Evolutionary conservation across 225 moss, liverwort and hornwort genomes (phyloP).

Genomic region (Thuidium tamariscinum): DNA sequence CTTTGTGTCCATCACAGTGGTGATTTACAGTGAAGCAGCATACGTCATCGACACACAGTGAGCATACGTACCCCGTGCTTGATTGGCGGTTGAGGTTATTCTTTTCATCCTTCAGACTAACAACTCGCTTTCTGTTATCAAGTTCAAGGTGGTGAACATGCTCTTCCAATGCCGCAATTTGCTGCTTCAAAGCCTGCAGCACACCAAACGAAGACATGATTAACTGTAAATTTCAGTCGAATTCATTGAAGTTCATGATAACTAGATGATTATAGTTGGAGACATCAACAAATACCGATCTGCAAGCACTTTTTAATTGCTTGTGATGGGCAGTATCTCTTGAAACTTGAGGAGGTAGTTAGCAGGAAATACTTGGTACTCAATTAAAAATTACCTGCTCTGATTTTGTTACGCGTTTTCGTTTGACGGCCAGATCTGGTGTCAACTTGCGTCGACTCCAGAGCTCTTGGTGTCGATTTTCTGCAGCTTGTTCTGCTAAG

Average conservation of each 20-base stretch:
- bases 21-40: not conserved
- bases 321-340: not conserved
- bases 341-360: not conserved
- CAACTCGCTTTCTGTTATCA: slow-evolving; percentile 46
- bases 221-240: not conserved
- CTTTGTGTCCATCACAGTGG: not conserved
- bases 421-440: slow-evolving; percentile 81
- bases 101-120: slow-evolving; percentile 29
- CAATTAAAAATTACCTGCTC: slow-evolving; percentile 72
- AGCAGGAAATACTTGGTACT: not conserved
- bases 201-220: not conserved
- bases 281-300: not conserved
- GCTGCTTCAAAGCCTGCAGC: slow-evolving; percentile 75
- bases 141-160: slow-evolving; percentile 87
- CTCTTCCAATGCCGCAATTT: slow-evolving; percentile 86
- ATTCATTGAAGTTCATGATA: not conserved
- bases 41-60: not conserved
- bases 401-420: slow-evolving; percentile 67
- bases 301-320: not conserved
- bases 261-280: not conserved
- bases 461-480: slow-evolving; percentile 76
- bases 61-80: slow-evolving; percentile 34
- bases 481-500: slow-evolving; percentile 71
- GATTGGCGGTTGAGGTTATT: slow-evolving; percentile 17
- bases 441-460: slow-evolving; percentile 74